Evolutionary conservation across 352 stramenopile genomes (phyloP).

Genomic region (Phytophthora hybrid): DNA sequence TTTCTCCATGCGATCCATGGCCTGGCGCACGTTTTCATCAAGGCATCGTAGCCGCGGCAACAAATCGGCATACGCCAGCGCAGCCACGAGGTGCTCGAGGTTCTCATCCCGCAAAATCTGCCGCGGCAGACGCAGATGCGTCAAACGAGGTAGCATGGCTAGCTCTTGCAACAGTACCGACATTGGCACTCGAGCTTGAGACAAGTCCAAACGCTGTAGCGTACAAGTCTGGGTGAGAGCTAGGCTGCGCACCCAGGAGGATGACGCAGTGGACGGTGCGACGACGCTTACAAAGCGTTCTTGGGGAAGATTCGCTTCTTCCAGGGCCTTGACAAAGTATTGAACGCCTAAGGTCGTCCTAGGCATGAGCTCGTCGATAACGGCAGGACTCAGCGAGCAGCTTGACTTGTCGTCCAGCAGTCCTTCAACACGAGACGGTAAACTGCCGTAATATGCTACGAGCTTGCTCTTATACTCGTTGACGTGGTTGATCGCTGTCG

Average conservation of each 20-base stretch:
- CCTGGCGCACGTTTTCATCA: constrained; percentile 61
- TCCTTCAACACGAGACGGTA: constrained; percentile 27
- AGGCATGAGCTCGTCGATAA: constrained; percentile 48
- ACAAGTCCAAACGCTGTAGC: constrained; percentile 75
- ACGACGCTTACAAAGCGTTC: constrained; percentile 79
- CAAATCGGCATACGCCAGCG: constrained; percentile 60
- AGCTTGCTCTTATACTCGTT: constrained; percentile 54
- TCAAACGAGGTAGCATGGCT: constrained; percentile 56
- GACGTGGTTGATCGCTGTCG: constrained; percentile 35
- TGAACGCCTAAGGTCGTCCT: constrained; percentile 49
- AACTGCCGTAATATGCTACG: constrained; percentile 46
- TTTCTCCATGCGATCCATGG: constrained; percentile 78
- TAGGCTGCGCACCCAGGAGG: constrained; percentile 72
- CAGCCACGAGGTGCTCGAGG: constrained; percentile 76
- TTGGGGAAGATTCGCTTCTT: constrained; percentile 50
- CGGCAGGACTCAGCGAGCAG: constrained; percentile 7
- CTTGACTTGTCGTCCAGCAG: constrained; percentile 27
- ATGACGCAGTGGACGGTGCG: constrained; percentile 55
- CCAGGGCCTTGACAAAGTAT: constrained; percentile 61
- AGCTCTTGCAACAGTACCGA: constrained; percentile 76
- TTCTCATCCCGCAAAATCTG: constrained; percentile 79
- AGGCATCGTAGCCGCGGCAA: constrained; percentile 62
- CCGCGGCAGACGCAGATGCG: constrained; percentile 65
- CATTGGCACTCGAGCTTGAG: constrained; percentile 54
- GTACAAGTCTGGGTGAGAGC: constrained; percentile 59